A percentile compares a stretch with the other conserved stretches of the same genome.
Evolutionary conservation across 1,284 basidiomycete genomes (phyloP).

Genomic region (Macrocybe sp.): DNA sequence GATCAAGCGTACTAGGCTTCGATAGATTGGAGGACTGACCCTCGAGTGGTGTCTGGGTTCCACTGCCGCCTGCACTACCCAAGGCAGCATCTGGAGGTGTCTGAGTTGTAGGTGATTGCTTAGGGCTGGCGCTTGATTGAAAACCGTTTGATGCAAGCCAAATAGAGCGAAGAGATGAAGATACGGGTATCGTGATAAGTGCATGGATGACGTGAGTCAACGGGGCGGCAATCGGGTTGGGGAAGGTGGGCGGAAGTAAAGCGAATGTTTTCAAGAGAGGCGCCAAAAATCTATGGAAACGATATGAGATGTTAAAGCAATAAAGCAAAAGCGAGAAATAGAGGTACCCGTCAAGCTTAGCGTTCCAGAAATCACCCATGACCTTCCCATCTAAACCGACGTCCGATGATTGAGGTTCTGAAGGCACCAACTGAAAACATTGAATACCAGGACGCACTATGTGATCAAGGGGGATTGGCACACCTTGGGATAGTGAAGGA

Average conservation of each 20-base stretch:
- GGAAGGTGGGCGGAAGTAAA: slow-evolving; percentile 51
- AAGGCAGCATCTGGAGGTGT: slow-evolving; percentile 22
- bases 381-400: slow-evolving; percentile 29
- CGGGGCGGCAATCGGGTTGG: slow-evolving; percentile 59
- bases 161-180: slow-evolving; percentile 42
- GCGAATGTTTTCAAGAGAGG: slow-evolving; percentile 61
- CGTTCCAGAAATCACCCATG: slow-evolving; percentile 62
- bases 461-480: background rate
- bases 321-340: background rate
- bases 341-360: slow-evolving; percentile 62
- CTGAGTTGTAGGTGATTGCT: slow-evolving; percentile 24
- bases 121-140: slow-evolving; percentile 24
- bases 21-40: slow-evolving; percentile 23
- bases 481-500: slow-evolving; percentile 58
- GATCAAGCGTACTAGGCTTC: slow-evolving; percentile 54
- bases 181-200: slow-evolving; percentile 67
- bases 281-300: slow-evolving; percentile 42
- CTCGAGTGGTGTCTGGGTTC: slow-evolving; percentile 28
- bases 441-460: background rate
- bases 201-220: slow-evolving; percentile 72
- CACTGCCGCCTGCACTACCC: slow-evolving; percentile 26
- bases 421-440: slow-evolving; percentile 35
- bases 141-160: slow-evolving; percentile 37
- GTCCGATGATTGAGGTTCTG: slow-evolving; percentile 36
- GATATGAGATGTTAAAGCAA: slow-evolving; percentile 3